Evolutionary conservation across 768 basidiomycete genomes (phyloP).

Genomic region (Ramaria rubella): DNA sequence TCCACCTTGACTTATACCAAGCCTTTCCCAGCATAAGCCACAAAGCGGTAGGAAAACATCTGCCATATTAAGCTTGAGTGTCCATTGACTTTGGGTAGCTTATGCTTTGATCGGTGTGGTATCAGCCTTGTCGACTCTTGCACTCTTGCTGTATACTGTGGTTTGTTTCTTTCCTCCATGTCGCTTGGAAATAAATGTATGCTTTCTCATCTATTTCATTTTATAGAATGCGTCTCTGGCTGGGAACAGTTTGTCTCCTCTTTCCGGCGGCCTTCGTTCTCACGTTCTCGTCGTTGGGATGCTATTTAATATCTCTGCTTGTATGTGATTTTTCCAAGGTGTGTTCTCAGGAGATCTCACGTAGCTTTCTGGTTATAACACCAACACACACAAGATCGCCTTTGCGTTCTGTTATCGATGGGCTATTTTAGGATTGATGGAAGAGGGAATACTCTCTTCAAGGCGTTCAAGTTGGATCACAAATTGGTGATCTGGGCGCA

Average conservation of each 20-base stretch:
- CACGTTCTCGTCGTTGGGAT: background rate
- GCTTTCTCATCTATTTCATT: background rate
- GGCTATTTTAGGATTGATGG: background rate
- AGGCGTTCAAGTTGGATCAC: background rate
- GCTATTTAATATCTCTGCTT: conserved; percentile 3
- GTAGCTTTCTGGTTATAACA: background rate
- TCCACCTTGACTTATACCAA: too few relatives aligned
- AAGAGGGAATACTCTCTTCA: background rate
- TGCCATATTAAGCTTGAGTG: background rate
- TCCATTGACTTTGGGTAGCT: background rate
- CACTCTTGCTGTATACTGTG: background rate
- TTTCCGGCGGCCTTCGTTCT: background rate
- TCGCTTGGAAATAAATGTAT: too few relatives aligned
- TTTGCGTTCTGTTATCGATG: background rate
- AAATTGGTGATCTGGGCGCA: conserved; percentile 3
- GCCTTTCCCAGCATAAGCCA: background rate
- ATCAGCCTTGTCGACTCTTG: background rate
- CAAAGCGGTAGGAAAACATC: background rate
- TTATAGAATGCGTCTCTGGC: background rate
- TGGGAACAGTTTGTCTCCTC: background rate
- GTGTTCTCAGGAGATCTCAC: background rate
- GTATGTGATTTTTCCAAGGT: conserved; percentile 8
- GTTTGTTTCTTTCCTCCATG: background rate
- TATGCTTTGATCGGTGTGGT: background rate
- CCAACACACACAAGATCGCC: background rate